A percentile compares a stretch with the other conserved stretches of the same genome.
These are phyloP conservation scores for Cryptosporidium felis DNA, from an alignment of 169 alveolate species.

Conservation along the genomic window DNA sequence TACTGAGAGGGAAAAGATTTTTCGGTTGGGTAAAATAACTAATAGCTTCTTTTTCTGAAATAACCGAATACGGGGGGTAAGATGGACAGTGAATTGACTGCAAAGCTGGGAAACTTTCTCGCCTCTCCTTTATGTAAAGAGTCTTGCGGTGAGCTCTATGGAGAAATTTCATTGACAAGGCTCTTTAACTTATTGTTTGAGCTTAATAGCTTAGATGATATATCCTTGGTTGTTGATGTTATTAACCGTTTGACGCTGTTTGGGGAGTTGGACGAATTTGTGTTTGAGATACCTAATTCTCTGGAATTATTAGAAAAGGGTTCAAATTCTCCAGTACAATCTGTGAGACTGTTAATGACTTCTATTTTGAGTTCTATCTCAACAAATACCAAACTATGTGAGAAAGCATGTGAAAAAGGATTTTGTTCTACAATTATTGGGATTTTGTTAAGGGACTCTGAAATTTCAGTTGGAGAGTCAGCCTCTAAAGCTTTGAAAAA, in stretches of 20 bases:
- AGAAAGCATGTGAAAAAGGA: conserved; percentile 43
- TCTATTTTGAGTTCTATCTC: conserved; percentile 6
- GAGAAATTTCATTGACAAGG: background rate
- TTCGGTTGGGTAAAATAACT: too few species aligned
- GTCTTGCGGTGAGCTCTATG: conserved; percentile 14
- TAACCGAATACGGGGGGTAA: background rate
- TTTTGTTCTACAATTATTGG: conserved; percentile 9
- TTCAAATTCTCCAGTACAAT: background rate
- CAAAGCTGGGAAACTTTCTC: background rate
- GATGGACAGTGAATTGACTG: background rate
- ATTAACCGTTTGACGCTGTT: conserved; percentile 28
- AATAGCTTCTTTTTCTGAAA: too few species aligned
- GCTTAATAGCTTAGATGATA: conserved; percentile 6
- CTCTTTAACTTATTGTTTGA: background rate
- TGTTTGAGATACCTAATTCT: background rate
- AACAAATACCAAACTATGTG: background rate
- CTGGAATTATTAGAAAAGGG: conserved; percentile 24
- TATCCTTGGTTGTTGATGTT: conserved; percentile 3
- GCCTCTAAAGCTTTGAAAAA: conserved; percentile 20
- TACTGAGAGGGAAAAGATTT: too few species aligned
- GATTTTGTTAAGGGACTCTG: conserved; percentile 12
- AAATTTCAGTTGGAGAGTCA: conserved; percentile 44
- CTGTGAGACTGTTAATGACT: conserved; percentile 22
- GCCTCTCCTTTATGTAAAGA: conserved; percentile 53
- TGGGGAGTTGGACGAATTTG: conserved; percentile 16